A percentile compares a stretch with the other conserved stretches of the same genome.
Evolutionary conservation across 1,139 yeast genomes (phyloP).

Genomic region (Scheffersomyces cryptocercus): DNA sequence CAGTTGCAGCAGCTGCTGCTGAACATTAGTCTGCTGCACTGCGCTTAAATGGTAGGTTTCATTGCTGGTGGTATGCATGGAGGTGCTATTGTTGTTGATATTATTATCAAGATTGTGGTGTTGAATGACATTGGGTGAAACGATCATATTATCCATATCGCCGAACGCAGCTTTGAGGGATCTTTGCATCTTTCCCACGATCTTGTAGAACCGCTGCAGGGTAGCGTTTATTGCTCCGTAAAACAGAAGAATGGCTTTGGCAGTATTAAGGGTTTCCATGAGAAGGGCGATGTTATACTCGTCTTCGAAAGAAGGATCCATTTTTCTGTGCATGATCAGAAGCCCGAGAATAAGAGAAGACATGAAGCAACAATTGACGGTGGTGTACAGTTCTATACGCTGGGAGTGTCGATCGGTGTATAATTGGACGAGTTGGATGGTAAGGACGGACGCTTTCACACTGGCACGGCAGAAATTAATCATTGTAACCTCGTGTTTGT

Average conservation of each 20-base stretch:
- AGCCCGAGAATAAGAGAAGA: slow-evolving; percentile 14
- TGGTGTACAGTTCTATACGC: slow-evolving; percentile 16
- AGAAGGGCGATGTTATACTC: slow-evolving; percentile 10
- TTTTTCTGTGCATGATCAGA: slow-evolving; percentile 13
- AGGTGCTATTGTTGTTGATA: slow-evolving; percentile 5
- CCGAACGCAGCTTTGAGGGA: slow-evolving; percentile 11
- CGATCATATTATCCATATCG: slow-evolving; percentile 4
- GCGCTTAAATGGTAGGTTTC: background rate
- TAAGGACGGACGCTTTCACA: slow-evolving; percentile 36
- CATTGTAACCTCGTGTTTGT: slow-evolving; percentile 17
- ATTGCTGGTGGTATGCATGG: background rate
- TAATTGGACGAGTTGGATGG: slow-evolving; percentile 30
- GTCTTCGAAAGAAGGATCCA: slow-evolving; percentile 10
- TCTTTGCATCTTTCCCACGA: slow-evolving; percentile 12
- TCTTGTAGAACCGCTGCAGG: slow-evolving; percentile 10
- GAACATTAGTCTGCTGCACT: background rate
- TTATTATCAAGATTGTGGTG: slow-evolving; percentile 2
- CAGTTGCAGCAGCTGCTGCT: slow-evolving; percentile 1
- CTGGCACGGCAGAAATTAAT: slow-evolving; percentile 33
- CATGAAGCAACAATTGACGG: slow-evolving; percentile 16
- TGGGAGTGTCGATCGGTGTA: slow-evolving; percentile 15
- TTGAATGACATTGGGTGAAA: background rate
- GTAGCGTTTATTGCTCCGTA: slow-evolving; percentile 13
- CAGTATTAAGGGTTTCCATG: slow-evolving; percentile 12
- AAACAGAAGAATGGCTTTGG: slow-evolving; percentile 8